Evolutionary conservation across 2,329 filamentous ascomycete species (phyloP), one percentile per base, ranked within the genome.

Genomic region (Tolypocladium ophioglossoides): DNA sequence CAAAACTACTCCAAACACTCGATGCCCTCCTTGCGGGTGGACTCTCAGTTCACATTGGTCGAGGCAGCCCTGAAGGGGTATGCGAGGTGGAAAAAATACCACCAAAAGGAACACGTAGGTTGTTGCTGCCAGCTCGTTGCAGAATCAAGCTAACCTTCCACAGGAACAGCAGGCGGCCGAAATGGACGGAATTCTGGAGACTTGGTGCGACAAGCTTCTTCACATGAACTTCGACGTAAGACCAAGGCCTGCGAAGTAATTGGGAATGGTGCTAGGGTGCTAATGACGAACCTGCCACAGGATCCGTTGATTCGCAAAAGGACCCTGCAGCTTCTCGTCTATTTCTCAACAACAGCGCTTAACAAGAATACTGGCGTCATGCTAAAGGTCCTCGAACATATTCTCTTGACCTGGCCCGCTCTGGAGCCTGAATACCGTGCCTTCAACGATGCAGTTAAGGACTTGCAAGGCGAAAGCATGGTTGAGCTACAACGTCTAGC

Each of bases 61-160:
- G 89, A 96, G 66, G 86, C 91, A 30, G 87, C 89, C 1, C 73
- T 97, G 34, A 96, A 91, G 66, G 94, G 92, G 1, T 96, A 91
- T 61, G 82, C 85, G 59, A 91, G 89, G 66, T 96, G 90, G 89
- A 78, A 77, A 59, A 63, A 61, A 55, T 59, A 63, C 27, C 61
- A 66, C 22, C 57, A 57, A 3, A 59, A 60, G 32, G 65, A 67
- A 52, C 61, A 65, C 52, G 69, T 72, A 61, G 52, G 69, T 51
- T 6, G 18, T 38, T 41, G 14, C 18, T 8, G 1, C 12, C 11
- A 14, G 4, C 18, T n/a, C 7, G 16, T 38, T 16, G 11, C 3
- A 5, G 22, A 22, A n/a, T 57, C 30, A 56, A 58, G 30, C 63
- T 68, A 47, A 67, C 52, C 30, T 50, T 8, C n/a, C 7, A 2